Conservation (phyloP, 2,329 filamentous ascomycete species). For the Peltaster fructicola region DNA sequence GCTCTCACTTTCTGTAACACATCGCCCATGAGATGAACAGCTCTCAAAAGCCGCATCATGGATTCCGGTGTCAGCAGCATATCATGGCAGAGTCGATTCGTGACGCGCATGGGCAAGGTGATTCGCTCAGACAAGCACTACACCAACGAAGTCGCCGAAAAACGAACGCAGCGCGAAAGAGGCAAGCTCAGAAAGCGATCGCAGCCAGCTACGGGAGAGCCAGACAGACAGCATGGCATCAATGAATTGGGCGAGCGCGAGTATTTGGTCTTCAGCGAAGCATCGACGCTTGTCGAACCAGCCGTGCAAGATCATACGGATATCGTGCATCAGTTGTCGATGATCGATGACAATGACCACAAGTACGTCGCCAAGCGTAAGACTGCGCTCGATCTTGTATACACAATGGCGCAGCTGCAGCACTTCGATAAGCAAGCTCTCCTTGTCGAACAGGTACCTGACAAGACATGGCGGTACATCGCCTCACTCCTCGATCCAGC, state of each 20-base stretch:
- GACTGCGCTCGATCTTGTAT: neutral
- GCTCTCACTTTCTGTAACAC: no score
- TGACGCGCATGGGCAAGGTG: constrained; percentile 11
- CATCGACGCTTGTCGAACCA: constrained; percentile 8
- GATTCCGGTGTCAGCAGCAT: no score
- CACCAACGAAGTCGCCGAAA: constrained; percentile 12
- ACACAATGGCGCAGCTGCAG: neutral
- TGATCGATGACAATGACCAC: constrained; percentile 15
- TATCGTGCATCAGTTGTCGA: constrained; percentile 21
- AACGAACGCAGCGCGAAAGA: constrained; percentile 10
- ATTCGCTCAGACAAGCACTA: constrained; percentile 15
- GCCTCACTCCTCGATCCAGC: constrained; percentile 24
- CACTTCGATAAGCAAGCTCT: constrained; percentile 23
- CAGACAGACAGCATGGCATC: constrained; percentile 7
- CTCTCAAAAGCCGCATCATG: no score
- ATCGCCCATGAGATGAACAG: no score
- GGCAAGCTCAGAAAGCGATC: constrained; percentile 4
- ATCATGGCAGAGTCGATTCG: no score
- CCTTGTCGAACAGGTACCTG: constrained; percentile 28
- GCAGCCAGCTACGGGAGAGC: constrained; percentile 2
- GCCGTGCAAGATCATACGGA: constrained; percentile 18
- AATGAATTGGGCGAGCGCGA: constrained; percentile 19
- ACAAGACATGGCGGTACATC: constrained; percentile 29
- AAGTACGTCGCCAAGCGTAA: constrained; percentile 3
- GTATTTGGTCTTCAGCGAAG: constrained; percentile 14